These are phyloP conservation scores for Centrapalus pauciflorus DNA, from an alignment of 129 eudicot species.

Conservation along the genomic window DNA sequence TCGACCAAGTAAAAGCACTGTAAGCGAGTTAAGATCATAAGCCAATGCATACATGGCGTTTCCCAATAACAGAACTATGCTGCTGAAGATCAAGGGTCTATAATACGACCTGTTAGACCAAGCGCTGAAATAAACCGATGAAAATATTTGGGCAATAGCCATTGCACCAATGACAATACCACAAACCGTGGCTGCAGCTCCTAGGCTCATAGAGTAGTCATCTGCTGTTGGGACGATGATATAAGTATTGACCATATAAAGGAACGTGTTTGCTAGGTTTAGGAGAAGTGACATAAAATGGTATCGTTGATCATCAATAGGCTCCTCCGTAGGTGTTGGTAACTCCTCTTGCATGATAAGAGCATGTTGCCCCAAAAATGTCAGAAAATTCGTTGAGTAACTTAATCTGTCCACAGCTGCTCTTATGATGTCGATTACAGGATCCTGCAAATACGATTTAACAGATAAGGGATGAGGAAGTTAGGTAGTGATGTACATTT, in stretches of 20 bases:
- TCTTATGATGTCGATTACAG: slow-evolving; percentile 67
- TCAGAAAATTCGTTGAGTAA: slow-evolving; percentile 72
- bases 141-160: slow-evolving; percentile 94
- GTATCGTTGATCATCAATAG: slow-evolving; percentile 52
- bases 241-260: slow-evolving; percentile 92
- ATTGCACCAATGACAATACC: slow-evolving; percentile 93
- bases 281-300: slow-evolving; percentile 88
- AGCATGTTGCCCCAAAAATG: slow-evolving; percentile 84
- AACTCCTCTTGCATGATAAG: slow-evolving; percentile 86
- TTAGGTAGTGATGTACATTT: no score
- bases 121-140: slow-evolving; percentile 91
- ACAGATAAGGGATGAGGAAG: no score
- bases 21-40: slow-evolving; percentile 61
- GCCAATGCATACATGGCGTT: slow-evolving; percentile 88
- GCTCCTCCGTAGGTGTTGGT: slow-evolving; percentile 56
- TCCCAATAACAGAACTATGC: slow-evolving; percentile 80
- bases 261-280: slow-evolving; percentile 82
- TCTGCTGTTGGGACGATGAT: slow-evolving; percentile 94
- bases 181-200: slow-evolving; percentile 92
- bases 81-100: slow-evolving; percentile 82
- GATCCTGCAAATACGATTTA: slow-evolving; percentile 53
- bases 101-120: slow-evolving; percentile 93
- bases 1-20: slow-evolving; percentile 79
- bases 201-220: slow-evolving; percentile 82
- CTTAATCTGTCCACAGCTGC: slow-evolving; percentile 71